phyloP scores from a whole-genome alignment of 805 yeast genomes.

The Blastobotrys terrestris region DNA sequence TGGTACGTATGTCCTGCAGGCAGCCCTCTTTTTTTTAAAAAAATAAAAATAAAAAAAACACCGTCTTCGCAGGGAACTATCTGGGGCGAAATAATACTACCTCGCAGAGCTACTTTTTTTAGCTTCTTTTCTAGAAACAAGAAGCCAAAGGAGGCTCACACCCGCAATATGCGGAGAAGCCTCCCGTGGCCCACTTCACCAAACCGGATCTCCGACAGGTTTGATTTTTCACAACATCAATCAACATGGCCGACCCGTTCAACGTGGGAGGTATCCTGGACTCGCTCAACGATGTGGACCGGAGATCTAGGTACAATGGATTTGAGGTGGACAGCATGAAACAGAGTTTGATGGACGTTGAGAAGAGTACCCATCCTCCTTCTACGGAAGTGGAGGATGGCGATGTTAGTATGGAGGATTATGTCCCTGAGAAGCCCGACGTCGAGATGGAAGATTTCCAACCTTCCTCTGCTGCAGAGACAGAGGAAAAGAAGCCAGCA shows the following conservation, averaged over 20 bases:
- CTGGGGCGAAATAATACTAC: no score
- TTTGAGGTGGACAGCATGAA: conserved; percentile 1
- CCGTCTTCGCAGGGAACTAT: no score
- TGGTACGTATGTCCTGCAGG: no score
- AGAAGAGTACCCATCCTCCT: neutral
- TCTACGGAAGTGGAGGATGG: neutral
- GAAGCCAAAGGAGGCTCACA: no score
- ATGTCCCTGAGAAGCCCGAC: neutral
- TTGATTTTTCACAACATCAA: neutral
- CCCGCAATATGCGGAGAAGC: no score
- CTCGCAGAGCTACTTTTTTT: no score
- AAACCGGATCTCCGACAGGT: neutral
- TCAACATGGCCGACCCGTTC: neutral
- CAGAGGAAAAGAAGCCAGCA: neutral
- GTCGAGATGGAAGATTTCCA: conserved; percentile 3
- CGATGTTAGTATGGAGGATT: conserved; percentile 1
- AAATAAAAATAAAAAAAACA: no score
- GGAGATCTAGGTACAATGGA: neutral
- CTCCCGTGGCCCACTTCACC: no score
- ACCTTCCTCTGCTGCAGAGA: neutral
- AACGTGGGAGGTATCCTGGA: conserved; percentile 3
- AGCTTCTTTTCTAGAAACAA: no score
- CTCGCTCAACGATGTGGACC: conserved; percentile 4
- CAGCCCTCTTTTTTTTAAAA: no score
- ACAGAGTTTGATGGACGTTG: neutral